Conservation (phyloP, 2,329 filamentous ascomycete genomes). For the Fusarium albidum region DNA sequence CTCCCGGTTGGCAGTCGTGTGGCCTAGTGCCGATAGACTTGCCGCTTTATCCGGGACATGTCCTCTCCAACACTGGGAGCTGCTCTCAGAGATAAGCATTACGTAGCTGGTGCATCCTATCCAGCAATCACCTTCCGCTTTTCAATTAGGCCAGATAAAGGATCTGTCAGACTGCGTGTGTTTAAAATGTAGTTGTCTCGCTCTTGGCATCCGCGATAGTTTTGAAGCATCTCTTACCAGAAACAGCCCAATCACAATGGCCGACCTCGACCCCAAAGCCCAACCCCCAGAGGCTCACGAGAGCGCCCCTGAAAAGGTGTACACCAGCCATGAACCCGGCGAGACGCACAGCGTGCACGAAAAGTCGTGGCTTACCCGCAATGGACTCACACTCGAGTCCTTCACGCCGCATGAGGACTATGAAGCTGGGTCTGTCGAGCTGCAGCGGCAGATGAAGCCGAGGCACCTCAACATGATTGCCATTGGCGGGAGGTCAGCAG, state of each 20-base stretch:
- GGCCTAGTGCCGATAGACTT: conserved; percentile 22
- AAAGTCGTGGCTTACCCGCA: conserved; percentile 38
- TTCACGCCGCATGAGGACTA: conserved; percentile 36
- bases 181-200: conserved; percentile 20
- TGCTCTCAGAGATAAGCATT: conserved; percentile 5
- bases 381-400: conserved; percentile 36
- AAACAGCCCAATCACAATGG: conserved; percentile 19
- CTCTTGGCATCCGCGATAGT: background rate
- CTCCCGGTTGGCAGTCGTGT: background rate
- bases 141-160: conserved; percentile 19
- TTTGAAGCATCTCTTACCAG: background rate
- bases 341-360: conserved; percentile 1
- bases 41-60: conserved; percentile 31
- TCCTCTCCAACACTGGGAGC: conserved; percentile 8
- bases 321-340: conserved; percentile 2
- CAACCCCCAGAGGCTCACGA: conserved; percentile 27
- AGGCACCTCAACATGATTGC: conserved; percentile 42
- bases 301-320: conserved; percentile 27
- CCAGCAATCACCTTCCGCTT: conserved; percentile 22
- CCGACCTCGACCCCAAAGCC: conserved; percentile 26
- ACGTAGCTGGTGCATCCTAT: conserved; percentile 21
- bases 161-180: background rate
- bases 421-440: conserved; percentile 31
- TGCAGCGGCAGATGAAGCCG: conserved; percentile 39
- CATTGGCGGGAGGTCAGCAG: conserved; percentile 39